Evolutionary conservation across 2,329 filamentous ascomycete species (phyloP).

Genomic region (Cercospora nicotianae): DNA sequence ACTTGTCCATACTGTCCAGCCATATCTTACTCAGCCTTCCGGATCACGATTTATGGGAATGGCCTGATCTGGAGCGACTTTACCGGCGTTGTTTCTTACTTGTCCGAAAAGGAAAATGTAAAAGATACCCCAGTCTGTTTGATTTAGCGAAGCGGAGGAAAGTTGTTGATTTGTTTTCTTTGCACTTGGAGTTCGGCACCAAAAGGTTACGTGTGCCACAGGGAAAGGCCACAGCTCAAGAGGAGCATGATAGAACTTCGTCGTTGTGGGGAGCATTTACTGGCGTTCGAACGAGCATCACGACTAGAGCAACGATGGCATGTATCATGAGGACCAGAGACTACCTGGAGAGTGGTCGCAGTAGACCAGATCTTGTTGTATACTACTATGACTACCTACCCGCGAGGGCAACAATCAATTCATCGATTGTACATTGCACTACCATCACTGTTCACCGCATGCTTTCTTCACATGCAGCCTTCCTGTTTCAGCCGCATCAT

Average conservation of each 20-base stretch:
- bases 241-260: conserved; percentile 21
- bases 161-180: not conserved
- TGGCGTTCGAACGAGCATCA: conserved; percentile 13
- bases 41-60: not conserved
- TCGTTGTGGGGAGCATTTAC: conserved; percentile 11
- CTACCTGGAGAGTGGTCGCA: not conserved
- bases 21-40: not conserved
- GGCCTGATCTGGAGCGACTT: not conserved
- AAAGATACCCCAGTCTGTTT: conserved; percentile 30
- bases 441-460: not conserved
- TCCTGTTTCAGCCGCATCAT: not conserved
- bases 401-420: conserved; percentile 8
- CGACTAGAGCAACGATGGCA: conserved; percentile 19
- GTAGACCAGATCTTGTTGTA: not conserved
- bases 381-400: not conserved
- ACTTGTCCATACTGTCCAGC: conserved; percentile 21
- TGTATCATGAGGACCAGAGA: conserved; percentile 17
- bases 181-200: conserved; percentile 14
- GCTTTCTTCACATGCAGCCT: not conserved
- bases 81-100: conserved; percentile 16
- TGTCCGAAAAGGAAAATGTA: conserved; percentile 22
- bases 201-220: conserved; percentile 18
- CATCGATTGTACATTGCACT: not conserved
- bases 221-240: conserved; percentile 16
- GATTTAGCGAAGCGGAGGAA: conserved; percentile 13